phyloP scores from a whole-genome alignment of 257 asterid genomes.

The Nicotiana tomentosiformis region DNA sequence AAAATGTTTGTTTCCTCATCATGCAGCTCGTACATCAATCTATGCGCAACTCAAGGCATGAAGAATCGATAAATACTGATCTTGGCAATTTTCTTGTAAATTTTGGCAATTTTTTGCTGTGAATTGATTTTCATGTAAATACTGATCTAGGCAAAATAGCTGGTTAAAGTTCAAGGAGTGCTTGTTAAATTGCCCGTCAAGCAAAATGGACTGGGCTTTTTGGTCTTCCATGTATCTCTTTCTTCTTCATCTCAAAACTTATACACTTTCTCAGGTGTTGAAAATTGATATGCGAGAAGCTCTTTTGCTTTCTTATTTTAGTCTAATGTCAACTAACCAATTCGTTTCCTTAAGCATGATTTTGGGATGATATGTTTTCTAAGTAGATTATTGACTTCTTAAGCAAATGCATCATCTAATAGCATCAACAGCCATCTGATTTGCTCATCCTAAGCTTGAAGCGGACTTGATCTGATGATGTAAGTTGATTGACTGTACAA shows the following conservation, averaged over 20 bases:
- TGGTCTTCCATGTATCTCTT: neutral
- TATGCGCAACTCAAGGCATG: slow-evolving; percentile 63
- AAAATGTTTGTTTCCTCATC: slow-evolving; percentile 42
- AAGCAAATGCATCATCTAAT: too few species aligned
- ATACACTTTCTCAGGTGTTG: neutral
- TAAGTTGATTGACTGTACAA: too few species aligned
- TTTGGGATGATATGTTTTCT: neutral
- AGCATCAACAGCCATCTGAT: too few species aligned
- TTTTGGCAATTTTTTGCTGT: neutral
- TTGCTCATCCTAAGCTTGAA: too few species aligned
- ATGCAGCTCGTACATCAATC: slow-evolving; percentile 57
- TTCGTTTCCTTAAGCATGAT: neutral
- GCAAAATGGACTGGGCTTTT: neutral
- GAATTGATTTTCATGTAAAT: neutral
- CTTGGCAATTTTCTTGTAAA: neutral
- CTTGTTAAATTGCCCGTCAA: neutral
- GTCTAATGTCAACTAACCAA: neutral
- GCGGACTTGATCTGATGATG: too few species aligned
- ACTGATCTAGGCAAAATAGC: neutral
- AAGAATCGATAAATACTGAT: neutral
- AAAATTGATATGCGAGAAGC: neutral
- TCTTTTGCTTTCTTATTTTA: neutral
- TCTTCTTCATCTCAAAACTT: neutral
- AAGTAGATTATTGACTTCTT: too few species aligned
- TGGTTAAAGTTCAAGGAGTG: neutral